Conservation (phyloP, 2,329 filamentous ascomycete species). For the Triangularia verruculosa region DNA sequence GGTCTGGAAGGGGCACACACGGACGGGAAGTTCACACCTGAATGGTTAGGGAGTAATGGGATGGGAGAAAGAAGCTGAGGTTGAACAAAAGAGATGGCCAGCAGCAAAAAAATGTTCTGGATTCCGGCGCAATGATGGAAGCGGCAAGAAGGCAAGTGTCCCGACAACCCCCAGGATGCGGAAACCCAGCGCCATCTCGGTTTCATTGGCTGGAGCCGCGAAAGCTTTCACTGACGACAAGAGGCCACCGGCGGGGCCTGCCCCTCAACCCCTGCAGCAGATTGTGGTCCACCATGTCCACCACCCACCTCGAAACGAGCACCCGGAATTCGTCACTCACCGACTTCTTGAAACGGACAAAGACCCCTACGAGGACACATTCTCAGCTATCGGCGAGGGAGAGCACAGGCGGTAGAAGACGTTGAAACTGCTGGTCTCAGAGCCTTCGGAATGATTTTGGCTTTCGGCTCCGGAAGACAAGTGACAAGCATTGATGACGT, state of each 20-base stretch:
- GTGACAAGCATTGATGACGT: neutral
- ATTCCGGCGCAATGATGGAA: slow-evolving; percentile 3
- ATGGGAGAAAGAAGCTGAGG: neutral
- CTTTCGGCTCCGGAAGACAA: neutral
- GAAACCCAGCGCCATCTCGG: slow-evolving; percentile 16
- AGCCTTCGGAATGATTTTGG: neutral
- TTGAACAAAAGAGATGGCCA: slow-evolving; percentile 3
- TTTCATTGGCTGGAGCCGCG: slow-evolving; percentile 19
- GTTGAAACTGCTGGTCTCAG: neutral
- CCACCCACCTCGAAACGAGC: slow-evolving; percentile 8
- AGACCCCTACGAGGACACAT: neutral
- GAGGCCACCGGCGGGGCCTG: slow-evolving; percentile 13
- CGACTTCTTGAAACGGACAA: neutral
- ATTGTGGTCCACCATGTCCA: slow-evolving; percentile 6
- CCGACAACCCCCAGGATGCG: slow-evolving; percentile 13
- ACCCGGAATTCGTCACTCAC: neutral
- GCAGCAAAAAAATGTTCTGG: neutral
- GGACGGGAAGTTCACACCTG: neutral
- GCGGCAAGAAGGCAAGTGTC: slow-evolving; percentile 1
- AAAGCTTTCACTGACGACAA: slow-evolving; percentile 2
- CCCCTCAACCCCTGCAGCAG: slow-evolving; percentile 18
- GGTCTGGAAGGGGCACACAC: neutral
- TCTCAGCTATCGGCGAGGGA: neutral
- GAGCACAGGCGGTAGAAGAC: neutral
- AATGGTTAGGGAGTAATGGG: neutral